Percentiles rank a stretch among this genome's conserved stretches.
These are phyloP conservation scores for Ceratobasidium sp. DNA, from an alignment of 1,284 basidiomycete genomes.

Conservation along the genomic window DNA sequence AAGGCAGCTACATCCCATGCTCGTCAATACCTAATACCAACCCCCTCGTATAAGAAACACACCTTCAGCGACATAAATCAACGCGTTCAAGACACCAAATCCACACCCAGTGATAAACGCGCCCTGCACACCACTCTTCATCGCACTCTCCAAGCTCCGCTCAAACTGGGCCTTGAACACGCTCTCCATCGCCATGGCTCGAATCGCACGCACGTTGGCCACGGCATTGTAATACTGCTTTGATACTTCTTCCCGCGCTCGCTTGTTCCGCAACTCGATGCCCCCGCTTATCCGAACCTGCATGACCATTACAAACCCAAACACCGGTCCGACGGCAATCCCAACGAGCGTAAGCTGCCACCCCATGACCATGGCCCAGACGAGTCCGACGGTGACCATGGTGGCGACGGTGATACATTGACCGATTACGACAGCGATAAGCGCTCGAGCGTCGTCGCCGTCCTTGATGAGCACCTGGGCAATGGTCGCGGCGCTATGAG, in stretches of 20 bases:
- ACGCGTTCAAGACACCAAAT: conserved; percentile 76
- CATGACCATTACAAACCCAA: conserved; percentile 73
- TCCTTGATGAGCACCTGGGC: conserved; percentile 88
- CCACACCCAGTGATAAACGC: conserved; percentile 87
- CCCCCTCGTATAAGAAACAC: conserved; percentile 33
- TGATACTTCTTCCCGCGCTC: conserved; percentile 82
- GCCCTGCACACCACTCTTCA: conserved; percentile 72
- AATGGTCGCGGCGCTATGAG: conserved; percentile 70
- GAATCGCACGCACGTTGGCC: conserved; percentile 84
- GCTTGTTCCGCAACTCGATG: conserved; percentile 83
- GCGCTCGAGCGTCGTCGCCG: conserved; percentile 83
- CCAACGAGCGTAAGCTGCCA: conserved; percentile 96
- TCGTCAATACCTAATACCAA: neutral
- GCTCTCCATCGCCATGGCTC: conserved; percentile 86
- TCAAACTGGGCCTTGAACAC: conserved; percentile 78
- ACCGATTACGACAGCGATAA: conserved; percentile 78
- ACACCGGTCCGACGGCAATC: conserved; percentile 85
- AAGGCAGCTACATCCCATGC: conserved; percentile 66
- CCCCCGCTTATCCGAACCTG: conserved; percentile 74
- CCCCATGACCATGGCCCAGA: conserved; percentile 87
- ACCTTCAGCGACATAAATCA: conserved; percentile 86
- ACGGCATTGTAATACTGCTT: conserved; percentile 91
- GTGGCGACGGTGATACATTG: conserved; percentile 75
- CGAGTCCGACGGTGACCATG: conserved; percentile 83
- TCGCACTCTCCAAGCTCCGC: conserved; percentile 64